Percentiles rank a stretch among this genome's conserved stretches.
phyloP scores from a whole-genome alignment of 441 rosid genomes.

The Adansonia madagascariensis region DNA sequence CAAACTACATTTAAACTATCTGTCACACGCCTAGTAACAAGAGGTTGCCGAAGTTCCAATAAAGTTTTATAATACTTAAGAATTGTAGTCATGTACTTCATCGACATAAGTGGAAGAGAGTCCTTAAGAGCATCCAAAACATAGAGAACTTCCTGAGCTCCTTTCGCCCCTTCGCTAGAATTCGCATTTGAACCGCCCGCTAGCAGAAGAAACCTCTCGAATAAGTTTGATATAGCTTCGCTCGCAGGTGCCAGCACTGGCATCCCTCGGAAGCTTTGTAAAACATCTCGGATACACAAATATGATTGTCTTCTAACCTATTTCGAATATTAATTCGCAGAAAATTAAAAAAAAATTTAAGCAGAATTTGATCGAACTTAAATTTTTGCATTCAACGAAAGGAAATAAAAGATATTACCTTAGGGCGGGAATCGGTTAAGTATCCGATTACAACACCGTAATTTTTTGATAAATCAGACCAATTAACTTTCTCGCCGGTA shows the following conservation, averaged over 20 bases:
- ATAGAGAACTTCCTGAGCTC: constrained; percentile 76
- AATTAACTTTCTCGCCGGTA: constrained; percentile 45
- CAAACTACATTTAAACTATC: constrained; percentile 71
- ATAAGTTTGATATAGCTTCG: constrained; percentile 59
- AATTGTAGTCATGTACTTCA: constrained; percentile 50
- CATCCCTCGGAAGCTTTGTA: constrained; percentile 65
- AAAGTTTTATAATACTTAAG: constrained; percentile 71
- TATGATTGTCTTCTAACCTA: constrained; percentile 83
- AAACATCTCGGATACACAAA: constrained; percentile 55
- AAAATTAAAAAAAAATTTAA: constrained; percentile 15
- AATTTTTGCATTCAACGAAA: not conserved
- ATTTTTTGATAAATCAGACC: constrained; percentile 52
- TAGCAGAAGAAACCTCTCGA: constrained; percentile 71
- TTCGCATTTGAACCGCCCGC: constrained; percentile 62
- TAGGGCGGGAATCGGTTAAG: constrained; percentile 57
- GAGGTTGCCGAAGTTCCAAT: constrained; percentile 58
- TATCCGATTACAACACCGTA: constrained; percentile 50
- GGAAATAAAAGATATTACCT: constrained; percentile 43
- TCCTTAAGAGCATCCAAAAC: constrained; percentile 74
- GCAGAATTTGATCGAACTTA: constrained; percentile 4
- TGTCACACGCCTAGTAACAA: constrained; percentile 69
- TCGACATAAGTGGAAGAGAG: constrained; percentile 73
- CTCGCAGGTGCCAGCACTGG: constrained; percentile 57
- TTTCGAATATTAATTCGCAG: constrained; percentile 1
- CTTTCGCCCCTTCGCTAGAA: constrained; percentile 57